Conservation (phyloP, 2,329 filamentous ascomycete species). For the Exophiala phaeomuriformis region DNA sequence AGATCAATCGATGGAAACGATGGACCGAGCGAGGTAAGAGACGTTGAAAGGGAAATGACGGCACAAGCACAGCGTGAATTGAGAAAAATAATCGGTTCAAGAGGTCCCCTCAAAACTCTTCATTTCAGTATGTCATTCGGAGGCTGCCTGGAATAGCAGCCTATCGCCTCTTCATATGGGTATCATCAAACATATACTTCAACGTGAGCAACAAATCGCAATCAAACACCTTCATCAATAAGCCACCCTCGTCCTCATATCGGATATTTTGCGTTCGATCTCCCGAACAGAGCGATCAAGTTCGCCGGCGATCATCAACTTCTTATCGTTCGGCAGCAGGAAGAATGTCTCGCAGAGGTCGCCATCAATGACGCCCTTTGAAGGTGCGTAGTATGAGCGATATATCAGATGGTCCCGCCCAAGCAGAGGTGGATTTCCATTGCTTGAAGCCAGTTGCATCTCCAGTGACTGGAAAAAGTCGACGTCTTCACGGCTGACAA, state of each 20-base stretch:
- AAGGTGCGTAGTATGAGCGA: constrained; percentile 88
- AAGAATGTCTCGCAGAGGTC: constrained; percentile 92
- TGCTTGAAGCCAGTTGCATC: constrained; percentile 63
- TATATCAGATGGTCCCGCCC: constrained; percentile 95
- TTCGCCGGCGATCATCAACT: constrained; percentile 90
- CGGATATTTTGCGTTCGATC: constrained; percentile 91
- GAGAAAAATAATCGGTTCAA: background rate
- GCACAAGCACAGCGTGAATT: background rate
- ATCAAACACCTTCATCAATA: constrained; percentile 33
- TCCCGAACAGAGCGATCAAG: constrained; percentile 83
- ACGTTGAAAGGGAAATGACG: background rate
- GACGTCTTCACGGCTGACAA: constrained; percentile 82
- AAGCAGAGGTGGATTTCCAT: constrained; percentile 75
- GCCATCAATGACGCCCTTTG: constrained; percentile 94
- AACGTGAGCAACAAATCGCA: background rate
- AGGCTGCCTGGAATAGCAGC: background rate
- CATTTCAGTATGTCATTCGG: background rate
- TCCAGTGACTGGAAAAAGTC: constrained; percentile 97
- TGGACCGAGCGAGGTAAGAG: constrained; percentile 43
- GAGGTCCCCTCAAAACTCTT: background rate
- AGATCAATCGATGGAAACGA: constrained; percentile 31
- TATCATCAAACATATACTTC: constrained; percentile 1
- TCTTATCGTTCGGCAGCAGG: constrained; percentile 75
- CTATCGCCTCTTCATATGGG: background rate
- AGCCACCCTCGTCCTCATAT: constrained; percentile 52